Conservation (phyloP, 495 filamentous ascomycete species). For the Annulohypoxylon moriforme region DNA sequence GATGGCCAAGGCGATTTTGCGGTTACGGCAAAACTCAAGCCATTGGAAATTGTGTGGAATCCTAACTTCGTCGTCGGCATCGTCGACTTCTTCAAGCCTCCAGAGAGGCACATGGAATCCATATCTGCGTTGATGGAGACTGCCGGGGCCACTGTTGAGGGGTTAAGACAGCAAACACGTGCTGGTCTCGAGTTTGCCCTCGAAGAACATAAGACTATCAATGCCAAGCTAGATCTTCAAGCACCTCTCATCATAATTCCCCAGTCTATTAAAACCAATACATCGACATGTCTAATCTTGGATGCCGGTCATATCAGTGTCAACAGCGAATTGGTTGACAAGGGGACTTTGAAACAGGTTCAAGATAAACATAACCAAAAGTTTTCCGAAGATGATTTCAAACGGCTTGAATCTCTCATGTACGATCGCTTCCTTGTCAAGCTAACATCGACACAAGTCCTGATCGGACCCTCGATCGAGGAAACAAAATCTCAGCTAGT, state of each 20-base stretch:
- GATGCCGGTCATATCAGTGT: conserved; percentile 96
- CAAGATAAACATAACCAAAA: conserved; percentile 89
- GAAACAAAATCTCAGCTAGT: conserved; percentile 87
- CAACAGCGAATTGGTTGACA: conserved; percentile 91
- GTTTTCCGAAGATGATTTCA: conserved; percentile 90
- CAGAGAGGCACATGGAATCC: conserved; percentile 97
- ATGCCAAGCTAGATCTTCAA: conserved; percentile 94
- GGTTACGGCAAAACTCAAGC: conserved; percentile 89
- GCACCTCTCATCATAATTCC: conserved; percentile 96
- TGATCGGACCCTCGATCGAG: conserved; percentile 94
- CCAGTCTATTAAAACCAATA: conserved; percentile 84
- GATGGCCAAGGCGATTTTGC: conserved; percentile 92
- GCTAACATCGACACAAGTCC: conserved; percentile 89
- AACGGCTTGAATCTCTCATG: conserved; percentile 86
- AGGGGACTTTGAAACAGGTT: conserved; percentile 85
- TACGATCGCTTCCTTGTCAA: conserved; percentile 96
- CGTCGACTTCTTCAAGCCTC: conserved; percentile 93
- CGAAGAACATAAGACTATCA: conserved; percentile 96
- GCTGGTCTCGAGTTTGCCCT: conserved; percentile 96
- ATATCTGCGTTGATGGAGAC: conserved; percentile 94
- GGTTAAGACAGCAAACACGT: conserved; percentile 91
- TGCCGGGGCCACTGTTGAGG: conserved; percentile 94
- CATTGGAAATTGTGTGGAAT: conserved; percentile 97
- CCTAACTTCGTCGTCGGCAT: conserved; percentile 90
- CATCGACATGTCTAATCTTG: conserved; percentile 86